Conservation (phyloP, 2,329 filamentous ascomycete species). For the Mycosphaerella sp. region DNA sequence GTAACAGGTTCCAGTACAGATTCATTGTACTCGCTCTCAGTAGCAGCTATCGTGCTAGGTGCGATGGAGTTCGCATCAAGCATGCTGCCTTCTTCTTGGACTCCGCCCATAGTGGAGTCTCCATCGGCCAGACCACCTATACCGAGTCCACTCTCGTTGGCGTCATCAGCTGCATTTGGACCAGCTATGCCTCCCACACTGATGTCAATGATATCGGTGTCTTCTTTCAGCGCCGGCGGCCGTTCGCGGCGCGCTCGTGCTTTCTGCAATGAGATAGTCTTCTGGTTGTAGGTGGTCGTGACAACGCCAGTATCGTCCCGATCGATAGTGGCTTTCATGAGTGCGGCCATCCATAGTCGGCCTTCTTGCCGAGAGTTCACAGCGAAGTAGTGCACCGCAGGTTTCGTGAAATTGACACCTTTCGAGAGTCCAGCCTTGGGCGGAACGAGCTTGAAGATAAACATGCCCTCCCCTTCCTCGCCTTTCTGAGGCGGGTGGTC, state of each 20-base stretch:
- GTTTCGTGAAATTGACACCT: conserved; percentile 95
- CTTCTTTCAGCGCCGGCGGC: conserved; percentile 76
- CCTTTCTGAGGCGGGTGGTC: conserved; percentile 33
- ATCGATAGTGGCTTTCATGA: conserved; percentile 99
- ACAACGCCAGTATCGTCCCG: conserved; percentile 68
- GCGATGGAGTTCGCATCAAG: conserved; percentile 5
- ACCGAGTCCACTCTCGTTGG: conserved; percentile 22
- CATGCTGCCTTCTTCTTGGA: conserved; percentile 14
- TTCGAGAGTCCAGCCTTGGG: conserved; percentile 79
- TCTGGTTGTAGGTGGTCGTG: conserved; percentile 90
- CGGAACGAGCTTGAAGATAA: conserved; percentile 97
- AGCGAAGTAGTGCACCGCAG: conserved; percentile 95
- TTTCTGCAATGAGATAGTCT: conserved; percentile 88
- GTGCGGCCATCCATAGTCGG: conserved; percentile 92
- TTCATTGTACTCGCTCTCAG: conserved; percentile 8
- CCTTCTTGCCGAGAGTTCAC: conserved; percentile 85
- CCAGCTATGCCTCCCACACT: conserved; percentile 27
- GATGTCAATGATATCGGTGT: conserved; percentile 9
- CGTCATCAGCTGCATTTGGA: conserved; percentile 13
- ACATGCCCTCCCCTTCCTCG: conserved; percentile 57
- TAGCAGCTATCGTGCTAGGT: conserved; percentile 7
- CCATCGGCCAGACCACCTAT: conserved; percentile 23
- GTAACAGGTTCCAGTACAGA: conserved; percentile 7
- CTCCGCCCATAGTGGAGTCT: conserved; percentile 15
- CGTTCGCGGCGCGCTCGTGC: conserved; percentile 81